phyloP scores from a whole-genome alignment of 1,284 basidiomycete species.

The Ustilago loliicola region DNA sequence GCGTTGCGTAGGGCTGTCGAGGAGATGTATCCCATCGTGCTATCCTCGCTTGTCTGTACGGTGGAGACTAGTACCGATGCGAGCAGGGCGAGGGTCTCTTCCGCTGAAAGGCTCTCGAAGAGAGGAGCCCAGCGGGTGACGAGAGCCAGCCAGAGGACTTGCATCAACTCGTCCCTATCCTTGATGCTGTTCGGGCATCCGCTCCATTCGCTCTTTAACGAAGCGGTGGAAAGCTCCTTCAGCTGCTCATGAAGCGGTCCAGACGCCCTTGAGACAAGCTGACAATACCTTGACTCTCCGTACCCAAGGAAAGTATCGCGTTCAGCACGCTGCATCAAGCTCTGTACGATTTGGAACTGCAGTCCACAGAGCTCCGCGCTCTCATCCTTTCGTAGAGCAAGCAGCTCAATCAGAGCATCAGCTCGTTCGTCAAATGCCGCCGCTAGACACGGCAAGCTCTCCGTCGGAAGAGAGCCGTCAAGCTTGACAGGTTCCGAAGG shows the following conservation, averaged over 20 bases:
- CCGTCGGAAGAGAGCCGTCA: conserved; percentile 38
- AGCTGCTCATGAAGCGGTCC: conserved; percentile 15
- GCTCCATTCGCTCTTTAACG: conserved; percentile 11
- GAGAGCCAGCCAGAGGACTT: conserved; percentile 50
- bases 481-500: conserved; percentile 46
- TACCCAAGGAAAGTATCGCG: conserved; percentile 25
- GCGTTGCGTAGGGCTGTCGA: conserved; percentile 38
- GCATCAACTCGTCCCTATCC: conserved; percentile 19
- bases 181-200: conserved; percentile 17
- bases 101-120: conserved; percentile 30
- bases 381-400: neutral
- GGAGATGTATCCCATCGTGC: conserved; percentile 23
- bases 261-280: conserved; percentile 5
- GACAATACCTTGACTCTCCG: conserved; percentile 31
- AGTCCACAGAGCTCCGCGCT: conserved; percentile 11
- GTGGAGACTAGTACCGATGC: conserved; percentile 16
- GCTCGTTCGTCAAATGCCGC: conserved; percentile 35
- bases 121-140: conserved; percentile 50
- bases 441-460: conserved; percentile 36
- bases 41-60: conserved; percentile 9
- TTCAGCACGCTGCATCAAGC: conserved; percentile 46
- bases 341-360: conserved; percentile 39
- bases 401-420: conserved; percentile 30
- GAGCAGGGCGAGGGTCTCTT: conserved; percentile 16
- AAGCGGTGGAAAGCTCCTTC: conserved; percentile 3